Base-by-base conservation (phyloP, 164 flowering plant genomes). In the Pachysandra terminalis region DNA sequence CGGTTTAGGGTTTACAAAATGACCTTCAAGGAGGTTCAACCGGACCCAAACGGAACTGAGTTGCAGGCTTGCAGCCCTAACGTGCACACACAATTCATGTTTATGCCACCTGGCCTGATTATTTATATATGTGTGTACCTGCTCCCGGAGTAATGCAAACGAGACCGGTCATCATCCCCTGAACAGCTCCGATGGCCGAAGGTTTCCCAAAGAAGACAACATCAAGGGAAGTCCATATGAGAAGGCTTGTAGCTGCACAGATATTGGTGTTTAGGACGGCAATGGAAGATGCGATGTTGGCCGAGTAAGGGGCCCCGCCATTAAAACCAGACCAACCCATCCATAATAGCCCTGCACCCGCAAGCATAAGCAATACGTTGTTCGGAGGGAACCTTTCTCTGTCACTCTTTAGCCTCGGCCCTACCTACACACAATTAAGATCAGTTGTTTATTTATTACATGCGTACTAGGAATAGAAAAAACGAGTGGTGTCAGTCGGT, bases 271-370 rank as follows among this genome's bases (percentile, higher is more conserved):
- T 64, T 8, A 64, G 67, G 6, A 64, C 67, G 53, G 67, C 67
- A 22, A 64, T 51, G 1, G 67, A 51, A 19, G 67, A 13, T 19
- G 8, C 56, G 32, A 64, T 26, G n/a, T 64, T 64, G 13, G 67
- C 54, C 7, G 67, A 6, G 21, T 35, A 51, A 48, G 57, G 67
- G n/a, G 66, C 55, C 8, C 66, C 66, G 19, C 67, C 67, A 41
- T 64, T 64, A 56, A 64, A 64, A 24, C 67, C 67, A 5, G 67
- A 64, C 67, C 67, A 64, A 51, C 67, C 67, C 67, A 64, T 48
- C 67, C 67, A 64, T 32, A 64, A 37, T 16, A 64, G 27, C 52
- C 67, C 67, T 3, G 67, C 67, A 1, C 67, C 67, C n/a, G 67
- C 67, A 12, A 64, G 67, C 67, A 64, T 64, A 3, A 64, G 56